Percentiles rank a stretch among this genome's conserved stretches.
These are phyloP conservation scores for Pichia californica DNA, from an alignment of 805 yeast genomes.

Conservation along the genomic window DNA sequence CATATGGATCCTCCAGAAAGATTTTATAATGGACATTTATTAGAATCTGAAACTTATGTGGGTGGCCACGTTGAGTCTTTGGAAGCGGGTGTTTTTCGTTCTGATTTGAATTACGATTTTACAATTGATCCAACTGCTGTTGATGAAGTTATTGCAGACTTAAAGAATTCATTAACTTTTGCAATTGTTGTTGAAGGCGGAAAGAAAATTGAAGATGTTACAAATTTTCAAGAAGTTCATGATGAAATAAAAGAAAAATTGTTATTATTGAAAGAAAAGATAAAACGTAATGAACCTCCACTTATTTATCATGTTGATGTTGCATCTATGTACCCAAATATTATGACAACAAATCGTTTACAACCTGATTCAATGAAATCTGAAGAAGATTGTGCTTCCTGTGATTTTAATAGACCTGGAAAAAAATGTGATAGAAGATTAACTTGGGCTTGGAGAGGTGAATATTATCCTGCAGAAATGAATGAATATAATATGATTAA, in stretches of 20 bases:
- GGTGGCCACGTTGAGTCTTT: conserved; percentile 98
- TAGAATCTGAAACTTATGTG: conserved; percentile 94
- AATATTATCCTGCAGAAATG: conserved; percentile 82
- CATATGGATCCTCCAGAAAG: conserved; percentile 92
- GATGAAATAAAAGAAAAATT: conserved; percentile 49
- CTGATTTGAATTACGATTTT: conserved; percentile 75
- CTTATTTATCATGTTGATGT: conserved; percentile 96
- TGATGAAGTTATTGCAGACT: conserved; percentile 67
- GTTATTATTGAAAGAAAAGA: conserved; percentile 51
- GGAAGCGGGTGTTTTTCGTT: conserved; percentile 96
- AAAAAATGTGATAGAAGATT: conserved; percentile 86
- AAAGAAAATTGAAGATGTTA: conserved; percentile 66
- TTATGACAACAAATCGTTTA: conserved; percentile 93
- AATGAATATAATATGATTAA: conserved; percentile 89
- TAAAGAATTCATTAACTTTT: conserved; percentile 73
- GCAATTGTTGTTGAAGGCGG: conserved; percentile 78
- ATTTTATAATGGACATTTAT: conserved; percentile 87
- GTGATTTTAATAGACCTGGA: conserved; percentile 95
- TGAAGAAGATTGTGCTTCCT: conserved; percentile 93
- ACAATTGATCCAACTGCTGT: conserved; percentile 74
- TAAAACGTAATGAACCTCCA: conserved; percentile 70
- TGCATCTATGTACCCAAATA: conserved; percentile 98
- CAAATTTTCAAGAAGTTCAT: conserved; percentile 72
- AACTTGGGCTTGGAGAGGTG: conserved; percentile 99
- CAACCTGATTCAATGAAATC: conserved; percentile 98